Conservation (phyloP, 176 grass and related monocot genomes). For the Dactylis glomerata region DNA sequence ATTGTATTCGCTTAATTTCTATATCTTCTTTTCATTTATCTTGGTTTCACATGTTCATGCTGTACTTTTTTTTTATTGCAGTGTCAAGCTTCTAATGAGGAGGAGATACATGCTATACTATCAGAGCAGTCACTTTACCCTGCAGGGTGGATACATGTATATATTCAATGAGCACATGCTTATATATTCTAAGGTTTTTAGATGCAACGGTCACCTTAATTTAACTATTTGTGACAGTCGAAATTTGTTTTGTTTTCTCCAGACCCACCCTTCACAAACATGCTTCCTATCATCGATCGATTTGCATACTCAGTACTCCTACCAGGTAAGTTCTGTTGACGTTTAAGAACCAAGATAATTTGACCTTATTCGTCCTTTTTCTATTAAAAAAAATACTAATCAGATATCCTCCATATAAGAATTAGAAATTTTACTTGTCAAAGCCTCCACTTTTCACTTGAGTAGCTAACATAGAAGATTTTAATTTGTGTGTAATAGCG, state of each 20-base stretch:
- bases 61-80: slow-evolving; percentile 3
- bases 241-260: slow-evolving; percentile 21
- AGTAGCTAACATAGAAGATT: neutral
- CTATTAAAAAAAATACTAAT: neutral
- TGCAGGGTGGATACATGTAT: slow-evolving; percentile 97
- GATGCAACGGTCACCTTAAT: neutral
- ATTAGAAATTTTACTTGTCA: neutral
- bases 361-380: neutral
- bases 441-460: neutral
- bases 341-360: neutral
- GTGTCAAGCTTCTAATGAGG: slow-evolving; percentile 92
- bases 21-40: neutral
- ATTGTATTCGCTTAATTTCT: neutral
- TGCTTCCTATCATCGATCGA: slow-evolving; percentile 97
- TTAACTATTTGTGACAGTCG: neutral
- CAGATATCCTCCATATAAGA: neutral
- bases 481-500: neutral
- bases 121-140: slow-evolving; percentile 86
- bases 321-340: slow-evolving; percentile 53
- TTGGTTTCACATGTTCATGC: neutral
- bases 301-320: slow-evolving; percentile 94
- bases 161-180: slow-evolving; percentile 5
- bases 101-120: slow-evolving; percentile 87
- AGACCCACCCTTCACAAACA: slow-evolving; percentile 97
- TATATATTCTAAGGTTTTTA: neutral